Base-by-base conservation (phyloP, 139 green algal genomes). In the Nannochloris sp. region DNA sequence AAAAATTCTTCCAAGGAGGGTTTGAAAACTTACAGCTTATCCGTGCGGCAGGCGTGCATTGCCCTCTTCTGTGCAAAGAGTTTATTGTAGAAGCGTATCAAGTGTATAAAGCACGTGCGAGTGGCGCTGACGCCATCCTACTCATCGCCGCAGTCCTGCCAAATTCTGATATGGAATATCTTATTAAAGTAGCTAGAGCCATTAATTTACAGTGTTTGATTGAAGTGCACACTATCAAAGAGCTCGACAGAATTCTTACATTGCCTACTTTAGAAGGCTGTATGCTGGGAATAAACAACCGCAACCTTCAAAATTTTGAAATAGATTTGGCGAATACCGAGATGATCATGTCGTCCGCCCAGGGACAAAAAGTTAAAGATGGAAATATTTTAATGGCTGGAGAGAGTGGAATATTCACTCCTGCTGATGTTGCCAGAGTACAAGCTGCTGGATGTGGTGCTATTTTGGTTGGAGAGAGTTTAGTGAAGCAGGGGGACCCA, bases 71-170 rank as follows among this genome's bases (percentile, higher is more conserved):
- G 56, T 97, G 90, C 85, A 99, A 99, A 80, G 94, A 99, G 84
- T 99, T 99, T 70, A 92, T 99, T 53, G 87, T 99, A 25, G 94
- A 99, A 71, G 87, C 90, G 0, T 99, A 98, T 74, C 94, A 99
- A 75, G 61, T 90, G 32, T 84, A 82, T 66, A 83, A 82, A 70
- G 82, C 83, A 1, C 57, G 76, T 12, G 75, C 74, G 3, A 85
- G 72, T 42, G 93, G 93, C 39, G 93, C 93, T 3, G 93, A 99
- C 73, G 89, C 88, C 19, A 83, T 97, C 54, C 87, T 99, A 63
- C 88, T 99, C 2, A 99, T 99, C 65, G 91, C 94, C 3, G 91
- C 94, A 1, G 94, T 99, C 62, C 82, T 99, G 57, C 89, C 90
- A 35, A 97, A 98, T 73, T 71, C 69, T 32, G 94, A 99, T 80